phyloP scores from a whole-genome alignment of 148 eudicot species.

The Vaccinium corymbosum region DNA sequence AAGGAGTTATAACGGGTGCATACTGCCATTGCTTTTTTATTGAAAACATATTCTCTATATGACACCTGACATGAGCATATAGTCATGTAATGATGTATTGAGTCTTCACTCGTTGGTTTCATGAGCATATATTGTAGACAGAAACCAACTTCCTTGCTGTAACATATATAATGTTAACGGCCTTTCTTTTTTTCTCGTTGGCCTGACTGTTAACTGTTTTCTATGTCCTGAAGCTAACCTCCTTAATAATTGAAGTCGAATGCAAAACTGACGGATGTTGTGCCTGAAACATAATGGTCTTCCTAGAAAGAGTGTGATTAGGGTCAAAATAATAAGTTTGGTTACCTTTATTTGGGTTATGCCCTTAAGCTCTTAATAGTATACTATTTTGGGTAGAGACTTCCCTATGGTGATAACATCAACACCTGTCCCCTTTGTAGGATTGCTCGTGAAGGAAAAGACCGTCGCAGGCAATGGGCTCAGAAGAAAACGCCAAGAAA shows the following conservation, averaged over 20 bases:
- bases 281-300: not conserved
- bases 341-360: not conserved
- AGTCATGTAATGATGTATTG: not conserved
- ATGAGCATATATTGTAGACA: too few relatives aligned
- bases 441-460: conserved; percentile 68
- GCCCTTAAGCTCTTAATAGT: not conserved
- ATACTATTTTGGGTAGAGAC: not conserved
- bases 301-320: not conserved
- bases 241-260: not conserved
- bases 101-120: not conserved
- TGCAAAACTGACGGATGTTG: not conserved
- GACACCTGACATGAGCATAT: not conserved
- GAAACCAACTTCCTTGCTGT: not conserved
- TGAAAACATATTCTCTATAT: not conserved
- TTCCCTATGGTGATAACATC: not conserved
- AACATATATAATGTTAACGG: not conserved
- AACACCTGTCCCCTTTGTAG: conserved; percentile 26
- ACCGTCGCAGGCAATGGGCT: conserved; percentile 68
- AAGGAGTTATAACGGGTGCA: not conserved
- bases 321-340: not conserved
- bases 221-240: not conserved
- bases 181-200: not conserved
- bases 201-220: not conserved
- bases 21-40: not conserved
- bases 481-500: conserved; percentile 56